Evolutionary conservation across 352 stramenopile species (phyloP).

Genomic region (Aphanomyces astaci): DNA sequence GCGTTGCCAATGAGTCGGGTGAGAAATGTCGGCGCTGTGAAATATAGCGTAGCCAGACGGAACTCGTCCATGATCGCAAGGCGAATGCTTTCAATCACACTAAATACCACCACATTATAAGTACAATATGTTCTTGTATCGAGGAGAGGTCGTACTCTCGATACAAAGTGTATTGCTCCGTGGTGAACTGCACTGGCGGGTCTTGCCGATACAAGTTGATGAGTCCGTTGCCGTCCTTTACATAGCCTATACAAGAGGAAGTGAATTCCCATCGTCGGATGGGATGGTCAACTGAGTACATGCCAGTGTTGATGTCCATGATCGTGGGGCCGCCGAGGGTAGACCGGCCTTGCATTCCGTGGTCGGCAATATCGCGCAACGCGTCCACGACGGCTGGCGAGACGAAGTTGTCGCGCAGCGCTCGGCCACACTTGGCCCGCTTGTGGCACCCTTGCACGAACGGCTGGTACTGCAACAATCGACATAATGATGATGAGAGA

Average conservation of each 20-base stretch:
- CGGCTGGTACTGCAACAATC: conserved; percentile 18
- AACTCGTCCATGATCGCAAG: conserved; percentile 75
- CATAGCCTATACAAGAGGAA: conserved; percentile 35
- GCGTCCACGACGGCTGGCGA: conserved; percentile 52
- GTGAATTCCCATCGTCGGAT: neutral
- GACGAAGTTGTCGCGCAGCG: conserved; percentile 64
- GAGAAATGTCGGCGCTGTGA: conserved; percentile 91
- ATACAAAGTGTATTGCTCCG: conserved; percentile 80
- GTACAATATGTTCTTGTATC: neutral
- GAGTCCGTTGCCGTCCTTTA: conserved; percentile 78
- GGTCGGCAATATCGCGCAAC: conserved; percentile 73
- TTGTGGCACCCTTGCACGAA: conserved; percentile 66
- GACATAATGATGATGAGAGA: too few species aligned
- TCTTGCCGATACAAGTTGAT: conserved; percentile 83
- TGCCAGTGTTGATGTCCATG: conserved; percentile 85
- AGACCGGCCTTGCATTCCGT: conserved; percentile 70
- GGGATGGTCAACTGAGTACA: neutral
- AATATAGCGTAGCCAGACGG: conserved; percentile 66
- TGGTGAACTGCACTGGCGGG: conserved; percentile 52
- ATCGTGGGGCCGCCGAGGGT: conserved; percentile 81
- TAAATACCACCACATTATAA: conserved; percentile 15
- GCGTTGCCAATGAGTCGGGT: conserved; percentile 81
- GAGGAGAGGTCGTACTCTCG: conserved; percentile 30
- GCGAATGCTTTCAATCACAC: conserved; percentile 74
- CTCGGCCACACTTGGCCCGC: conserved; percentile 57